These are phyloP conservation scores for Gossypium ekmanianum DNA, from an alignment of 345 rosid species.

Conservation along the genomic window DNA sequence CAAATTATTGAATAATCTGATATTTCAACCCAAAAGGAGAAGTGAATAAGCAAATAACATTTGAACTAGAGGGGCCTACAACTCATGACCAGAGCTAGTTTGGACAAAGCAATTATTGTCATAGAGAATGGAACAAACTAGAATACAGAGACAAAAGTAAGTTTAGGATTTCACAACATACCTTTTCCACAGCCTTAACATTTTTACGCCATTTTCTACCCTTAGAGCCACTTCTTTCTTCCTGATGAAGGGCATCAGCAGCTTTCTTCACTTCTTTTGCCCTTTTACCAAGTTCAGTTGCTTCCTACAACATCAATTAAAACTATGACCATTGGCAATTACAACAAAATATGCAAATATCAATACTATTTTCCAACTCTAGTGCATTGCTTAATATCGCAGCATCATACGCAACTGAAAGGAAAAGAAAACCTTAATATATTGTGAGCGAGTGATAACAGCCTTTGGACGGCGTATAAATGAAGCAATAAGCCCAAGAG, in stretches of 20 bases:
- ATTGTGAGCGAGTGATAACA: conserved; percentile 95
- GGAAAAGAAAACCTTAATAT: conserved; percentile 63
- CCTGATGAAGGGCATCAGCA: conserved; percentile 91
- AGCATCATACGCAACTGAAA: not conserved
- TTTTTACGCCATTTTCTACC: conserved; percentile 98
- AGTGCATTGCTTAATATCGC: not conserved
- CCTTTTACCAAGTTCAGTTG: conserved; percentile 95
- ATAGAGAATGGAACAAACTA: not conserved
- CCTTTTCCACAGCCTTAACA: conserved; percentile 97
- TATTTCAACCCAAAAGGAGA: not conserved
- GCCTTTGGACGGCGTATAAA: conserved; percentile 97
- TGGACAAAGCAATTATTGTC: not conserved
- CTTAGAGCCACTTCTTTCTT: conserved; percentile 91
- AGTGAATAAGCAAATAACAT: not conserved
- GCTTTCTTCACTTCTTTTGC: conserved; percentile 93
- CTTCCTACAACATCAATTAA: conserved; percentile 62
- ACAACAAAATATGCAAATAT: not conserved
- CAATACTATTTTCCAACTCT: not conserved
- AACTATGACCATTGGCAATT: conserved; percentile 6
- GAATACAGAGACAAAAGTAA: not conserved
- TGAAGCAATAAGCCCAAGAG: conserved; percentile 88
- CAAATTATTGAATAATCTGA: not conserved
- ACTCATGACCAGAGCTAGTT: not conserved
- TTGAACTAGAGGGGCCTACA: not conserved
- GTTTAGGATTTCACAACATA: conserved; percentile 17